phyloP scores from a whole-genome alignment of 108 stramenopile species.

The Mayamaea pseudoterrestris region DNA sequence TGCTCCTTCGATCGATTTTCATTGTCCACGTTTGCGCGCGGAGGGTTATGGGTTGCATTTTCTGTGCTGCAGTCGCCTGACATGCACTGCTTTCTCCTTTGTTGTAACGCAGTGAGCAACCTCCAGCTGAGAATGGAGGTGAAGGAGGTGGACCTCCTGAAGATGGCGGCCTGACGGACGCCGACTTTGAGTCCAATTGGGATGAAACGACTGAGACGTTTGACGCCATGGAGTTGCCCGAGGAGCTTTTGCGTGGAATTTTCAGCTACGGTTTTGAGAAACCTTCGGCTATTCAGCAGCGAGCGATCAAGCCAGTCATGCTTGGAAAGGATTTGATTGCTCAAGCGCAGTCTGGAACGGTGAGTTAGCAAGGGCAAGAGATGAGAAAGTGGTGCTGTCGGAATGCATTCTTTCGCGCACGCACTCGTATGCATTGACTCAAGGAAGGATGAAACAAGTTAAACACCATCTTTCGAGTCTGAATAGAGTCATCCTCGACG shows the following conservation, averaged over 20 bases:
- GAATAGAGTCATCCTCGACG: slow-evolving; percentile 87
- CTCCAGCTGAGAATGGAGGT: slow-evolving; percentile 14
- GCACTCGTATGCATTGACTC: slow-evolving; percentile 2
- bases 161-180: slow-evolving; percentile 78
- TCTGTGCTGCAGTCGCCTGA: neutral
- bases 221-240: slow-evolving; percentile 94
- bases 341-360: slow-evolving; percentile 98
- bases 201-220: slow-evolving; percentile 91
- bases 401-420: neutral
- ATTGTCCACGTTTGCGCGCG: too few relatives aligned
- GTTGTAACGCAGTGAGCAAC: slow-evolving; percentile 7
- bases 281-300: slow-evolving; percentile 99
- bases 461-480: slow-evolving; percentile 99
- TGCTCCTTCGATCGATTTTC: too few relatives aligned
- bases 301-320: slow-evolving; percentile 97
- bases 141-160: slow-evolving; percentile 8
- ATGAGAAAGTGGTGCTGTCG: neutral
- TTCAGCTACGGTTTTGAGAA: slow-evolving; percentile 99
- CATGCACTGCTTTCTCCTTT: neutral
- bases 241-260: slow-evolving; percentile 95
- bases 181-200: slow-evolving; percentile 88
- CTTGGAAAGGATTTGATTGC: slow-evolving; percentile 96
- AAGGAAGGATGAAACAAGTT: slow-evolving; percentile 65
- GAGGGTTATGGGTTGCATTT: too few relatives aligned
- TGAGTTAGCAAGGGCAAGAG: slow-evolving; percentile 23